Evolutionary conservation across 148 eudicot species (phyloP).

Genomic region (Camellia sinensis): DNA sequence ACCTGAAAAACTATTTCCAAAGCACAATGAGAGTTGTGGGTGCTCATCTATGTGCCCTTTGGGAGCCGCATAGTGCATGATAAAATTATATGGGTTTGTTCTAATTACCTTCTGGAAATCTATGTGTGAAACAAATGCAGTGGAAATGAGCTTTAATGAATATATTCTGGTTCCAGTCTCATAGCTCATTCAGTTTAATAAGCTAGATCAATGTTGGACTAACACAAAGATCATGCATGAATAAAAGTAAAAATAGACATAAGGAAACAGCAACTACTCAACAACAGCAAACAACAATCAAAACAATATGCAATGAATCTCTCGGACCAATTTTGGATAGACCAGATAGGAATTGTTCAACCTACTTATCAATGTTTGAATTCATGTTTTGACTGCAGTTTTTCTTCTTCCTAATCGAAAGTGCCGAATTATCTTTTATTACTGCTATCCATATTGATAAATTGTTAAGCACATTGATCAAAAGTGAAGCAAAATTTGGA

Average conservation of each 20-base stretch:
- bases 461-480: not conserved
- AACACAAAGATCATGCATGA: not conserved
- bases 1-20: not conserved
- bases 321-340: not conserved
- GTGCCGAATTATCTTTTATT: not conserved
- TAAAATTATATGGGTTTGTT: not conserved
- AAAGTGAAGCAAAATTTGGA: not conserved
- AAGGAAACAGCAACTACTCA: not conserved
- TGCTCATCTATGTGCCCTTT: not conserved
- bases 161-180: too few relatives aligned
- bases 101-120: not conserved
- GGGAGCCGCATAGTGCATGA: not conserved
- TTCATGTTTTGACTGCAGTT: not conserved
- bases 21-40: not conserved
- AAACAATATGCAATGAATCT: not conserved
- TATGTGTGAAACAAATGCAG: not conserved
- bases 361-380: not conserved
- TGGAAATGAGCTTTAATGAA: not conserved
- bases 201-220: not conserved
- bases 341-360: not conserved
- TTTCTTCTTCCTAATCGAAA: not conserved
- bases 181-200: too few relatives aligned
- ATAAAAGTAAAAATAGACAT: not conserved
- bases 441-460: not conserved
- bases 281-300: not conserved